Conservation (phyloP, 257 asterid species). For the Paraleonurus japonicus region DNA sequence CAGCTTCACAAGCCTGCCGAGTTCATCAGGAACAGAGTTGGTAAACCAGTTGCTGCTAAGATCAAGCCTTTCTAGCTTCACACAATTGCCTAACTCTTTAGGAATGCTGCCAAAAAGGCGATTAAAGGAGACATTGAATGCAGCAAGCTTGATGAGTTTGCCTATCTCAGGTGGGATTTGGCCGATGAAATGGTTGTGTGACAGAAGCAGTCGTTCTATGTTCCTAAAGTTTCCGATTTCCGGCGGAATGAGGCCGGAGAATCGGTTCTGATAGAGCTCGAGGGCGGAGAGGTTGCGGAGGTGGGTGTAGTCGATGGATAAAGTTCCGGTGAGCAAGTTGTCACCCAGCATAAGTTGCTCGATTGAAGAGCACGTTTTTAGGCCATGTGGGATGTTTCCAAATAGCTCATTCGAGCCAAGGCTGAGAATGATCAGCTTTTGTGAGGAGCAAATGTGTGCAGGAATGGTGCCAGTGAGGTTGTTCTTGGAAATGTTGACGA, state of each 20-base stretch:
- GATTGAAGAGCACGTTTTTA: constrained; percentile 72
- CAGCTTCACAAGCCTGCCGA: constrained; percentile 71
- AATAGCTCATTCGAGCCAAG: constrained; percentile 68
- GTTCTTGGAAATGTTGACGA: constrained; percentile 73
- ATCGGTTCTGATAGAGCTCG: constrained; percentile 66
- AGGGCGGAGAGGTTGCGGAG: constrained; percentile 79
- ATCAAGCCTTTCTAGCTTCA: constrained; percentile 82
- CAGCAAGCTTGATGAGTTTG: constrained; percentile 68
- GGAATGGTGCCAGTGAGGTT: constrained; percentile 74
- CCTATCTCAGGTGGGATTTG: constrained; percentile 77
- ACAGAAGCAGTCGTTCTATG: constrained; percentile 70
- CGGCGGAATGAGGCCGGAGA: constrained; percentile 67
- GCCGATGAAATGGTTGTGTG: constrained; percentile 65
- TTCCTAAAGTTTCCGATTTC: constrained; percentile 58
- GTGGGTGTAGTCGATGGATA: constrained; percentile 57
- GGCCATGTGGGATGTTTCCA: constrained; percentile 74
- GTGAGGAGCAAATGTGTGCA: constrained; percentile 50
- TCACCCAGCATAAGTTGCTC: constrained; percentile 83
- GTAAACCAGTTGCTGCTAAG: constrained; percentile 65
- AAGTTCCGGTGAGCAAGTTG: constrained; percentile 74
- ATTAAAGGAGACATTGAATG: constrained; percentile 75
- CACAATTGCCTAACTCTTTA: constrained; percentile 65
- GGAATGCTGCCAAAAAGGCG: constrained; percentile 59
- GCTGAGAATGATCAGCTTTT: constrained; percentile 58
- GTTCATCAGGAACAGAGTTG: constrained; percentile 53